Conservation (phyloP, 2,329 filamentous ascomycete species). For the Calonectria pseudoturangicola region DNA sequence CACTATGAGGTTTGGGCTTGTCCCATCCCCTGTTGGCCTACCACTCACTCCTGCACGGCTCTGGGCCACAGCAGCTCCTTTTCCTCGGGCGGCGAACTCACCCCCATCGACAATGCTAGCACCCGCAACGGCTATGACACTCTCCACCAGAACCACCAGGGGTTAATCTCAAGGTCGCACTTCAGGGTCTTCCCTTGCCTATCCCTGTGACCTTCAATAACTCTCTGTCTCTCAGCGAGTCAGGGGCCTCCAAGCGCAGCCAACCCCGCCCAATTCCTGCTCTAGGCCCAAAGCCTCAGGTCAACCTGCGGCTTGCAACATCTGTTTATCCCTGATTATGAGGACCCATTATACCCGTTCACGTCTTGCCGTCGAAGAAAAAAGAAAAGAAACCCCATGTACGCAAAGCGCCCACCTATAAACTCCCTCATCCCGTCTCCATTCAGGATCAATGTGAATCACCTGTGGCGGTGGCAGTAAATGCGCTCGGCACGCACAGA, state of each 20-base stretch:
- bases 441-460: conserved; percentile 27
- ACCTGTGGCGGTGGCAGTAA: conserved; percentile 25
- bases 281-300: conserved; percentile 50
- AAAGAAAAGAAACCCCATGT: not conserved
- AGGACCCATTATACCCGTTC: conserved; percentile 37
- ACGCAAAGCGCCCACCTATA: not conserved
- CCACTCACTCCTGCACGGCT: not conserved
- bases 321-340: conserved; percentile 31
- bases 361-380: conserved; percentile 19
- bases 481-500: not conserved
- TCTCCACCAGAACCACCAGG: conserved; percentile 18
- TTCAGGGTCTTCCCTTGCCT: conserved; percentile 34
- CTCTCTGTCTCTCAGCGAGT: conserved; percentile 28
- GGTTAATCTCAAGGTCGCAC: conserved; percentile 13
- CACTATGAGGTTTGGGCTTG: conserved; percentile 11
- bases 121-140: conserved; percentile 15
- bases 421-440: not conserved
- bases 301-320: conserved; percentile 51
- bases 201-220: conserved; percentile 2
- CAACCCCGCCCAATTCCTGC: conserved; percentile 40
- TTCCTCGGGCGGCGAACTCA: conserved; percentile 25
- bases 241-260: conserved; percentile 28
- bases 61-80: conserved; percentile 27
- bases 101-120: conserved; percentile 17
- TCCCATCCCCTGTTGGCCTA: conserved; percentile 8